phyloP scores from a whole-genome alignment of 495 filamentous ascomycete species.

The Bathelium albidoporum region DNA sequence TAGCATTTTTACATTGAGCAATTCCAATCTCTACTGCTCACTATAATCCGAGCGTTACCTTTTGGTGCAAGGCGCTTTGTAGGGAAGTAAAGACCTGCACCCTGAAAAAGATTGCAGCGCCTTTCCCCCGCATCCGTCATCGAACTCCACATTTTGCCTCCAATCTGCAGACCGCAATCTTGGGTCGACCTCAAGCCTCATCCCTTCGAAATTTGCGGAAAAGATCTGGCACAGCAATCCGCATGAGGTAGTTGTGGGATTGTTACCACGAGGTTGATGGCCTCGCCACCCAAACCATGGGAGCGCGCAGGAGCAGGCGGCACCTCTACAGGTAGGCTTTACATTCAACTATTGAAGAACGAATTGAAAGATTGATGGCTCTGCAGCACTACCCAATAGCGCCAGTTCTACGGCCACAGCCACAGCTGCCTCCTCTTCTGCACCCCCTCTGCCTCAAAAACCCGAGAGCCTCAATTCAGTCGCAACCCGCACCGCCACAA shows the following conservation, averaged over 20 bases:
- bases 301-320: slow-evolving; percentile 61
- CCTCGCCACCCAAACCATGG: slow-evolving; percentile 92
- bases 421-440: slow-evolving; percentile 33
- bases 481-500: slow-evolving; percentile 73
- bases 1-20: background rate
- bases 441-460: slow-evolving; percentile 68
- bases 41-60: background rate
- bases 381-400: background rate
- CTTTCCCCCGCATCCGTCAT: slow-evolving; percentile 3
- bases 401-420: slow-evolving; percentile 26
- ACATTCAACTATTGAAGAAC: background rate
- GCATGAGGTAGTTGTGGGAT: background rate
- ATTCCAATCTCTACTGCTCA: background rate
- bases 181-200: background rate
- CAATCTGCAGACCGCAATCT: background rate
- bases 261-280: background rate
- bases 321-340: slow-evolving; percentile 23
- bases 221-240: background rate
- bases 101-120: background rate
- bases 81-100: background rate
- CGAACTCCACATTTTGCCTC: background rate
- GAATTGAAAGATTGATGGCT: background rate
- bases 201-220: background rate
- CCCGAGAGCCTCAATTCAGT: slow-evolving; percentile 66
- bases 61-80: background rate